Percentiles rank a stretch among this genome's conserved stretches.
Conservation (phyloP, 108 stramenopile species). For the Schizochytrium sp. region DNA sequence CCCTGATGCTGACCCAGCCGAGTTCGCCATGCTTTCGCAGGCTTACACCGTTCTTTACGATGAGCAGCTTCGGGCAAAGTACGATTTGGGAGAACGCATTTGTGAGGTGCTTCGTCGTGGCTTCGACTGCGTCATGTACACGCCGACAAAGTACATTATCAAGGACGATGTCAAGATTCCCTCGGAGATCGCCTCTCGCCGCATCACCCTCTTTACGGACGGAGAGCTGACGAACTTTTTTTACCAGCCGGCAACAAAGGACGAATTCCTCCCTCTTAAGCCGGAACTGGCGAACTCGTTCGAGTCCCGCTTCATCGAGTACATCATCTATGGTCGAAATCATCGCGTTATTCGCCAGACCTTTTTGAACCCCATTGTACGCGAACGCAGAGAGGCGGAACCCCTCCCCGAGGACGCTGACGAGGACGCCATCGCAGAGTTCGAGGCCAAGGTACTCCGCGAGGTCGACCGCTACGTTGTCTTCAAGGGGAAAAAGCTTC, state of each 20-base stretch:
- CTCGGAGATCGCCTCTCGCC: not conserved
- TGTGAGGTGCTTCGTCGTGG: not conserved
- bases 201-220: not conserved
- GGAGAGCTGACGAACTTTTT: not conserved
- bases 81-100: not conserved
- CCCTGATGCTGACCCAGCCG: not conserved
- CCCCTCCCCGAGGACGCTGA: not conserved
- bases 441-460: not conserved
- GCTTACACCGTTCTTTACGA: not conserved
- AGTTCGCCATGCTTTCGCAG: not conserved
- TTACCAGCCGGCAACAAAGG: not conserved
- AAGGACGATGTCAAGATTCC: not conserved
- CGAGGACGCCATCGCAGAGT: not conserved
- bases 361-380: not conserved
- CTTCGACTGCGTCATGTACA: conserved; percentile 9
- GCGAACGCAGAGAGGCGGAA: not conserved
- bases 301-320: not conserved
- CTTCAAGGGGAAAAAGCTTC: not conserved
- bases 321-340: not conserved
- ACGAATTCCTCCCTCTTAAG: not conserved
- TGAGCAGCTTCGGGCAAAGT: not conserved
- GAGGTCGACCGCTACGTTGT: not conserved
- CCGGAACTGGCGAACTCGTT: not conserved
- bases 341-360: not conserved
- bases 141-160: not conserved